Conservation (phyloP, 164 flowering plant genomes). For the Stephania cephalantha region DNA sequence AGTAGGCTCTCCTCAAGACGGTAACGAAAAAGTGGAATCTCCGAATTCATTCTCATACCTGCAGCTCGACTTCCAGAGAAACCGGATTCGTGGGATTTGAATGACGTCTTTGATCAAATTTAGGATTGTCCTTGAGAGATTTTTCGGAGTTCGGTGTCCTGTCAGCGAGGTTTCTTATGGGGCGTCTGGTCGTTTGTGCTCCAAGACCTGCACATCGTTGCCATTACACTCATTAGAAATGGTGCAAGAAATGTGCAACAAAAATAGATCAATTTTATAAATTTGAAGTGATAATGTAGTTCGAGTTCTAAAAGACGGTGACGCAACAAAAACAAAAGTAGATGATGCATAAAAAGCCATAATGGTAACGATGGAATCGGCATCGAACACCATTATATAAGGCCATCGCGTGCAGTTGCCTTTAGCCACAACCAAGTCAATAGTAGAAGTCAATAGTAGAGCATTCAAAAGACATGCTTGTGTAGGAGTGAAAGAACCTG, state of each 20-base stretch:
- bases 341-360: not conserved
- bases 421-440: not conserved
- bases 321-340: not conserved
- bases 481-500: not conserved
- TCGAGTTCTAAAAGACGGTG: no score
- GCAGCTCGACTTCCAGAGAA: slow-evolving; percentile 17
- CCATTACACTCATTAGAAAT: slow-evolving; percentile 5
- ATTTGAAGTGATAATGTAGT: no score
- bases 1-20: not conserved
- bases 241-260: not conserved
- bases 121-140: slow-evolving; percentile 28
- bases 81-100: slow-evolving; percentile 22
- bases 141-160: slow-evolving; percentile 18
- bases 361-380: not conserved
- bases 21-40: slow-evolving; percentile 9
- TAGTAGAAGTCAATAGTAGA: not conserved
- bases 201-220: slow-evolving; percentile 25
- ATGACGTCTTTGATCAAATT: slow-evolving; percentile 21
- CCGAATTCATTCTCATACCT: slow-evolving; percentile 3
- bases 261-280: no score
- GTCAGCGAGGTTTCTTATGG: slow-evolving; percentile 24
- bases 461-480: not conserved
- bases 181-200: slow-evolving; percentile 26
- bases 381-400: not conserved
- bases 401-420: not conserved